Base-by-base conservation (phyloP, 1,139 yeast species). In the Nakaseomyces uthaithaninus region DNA sequence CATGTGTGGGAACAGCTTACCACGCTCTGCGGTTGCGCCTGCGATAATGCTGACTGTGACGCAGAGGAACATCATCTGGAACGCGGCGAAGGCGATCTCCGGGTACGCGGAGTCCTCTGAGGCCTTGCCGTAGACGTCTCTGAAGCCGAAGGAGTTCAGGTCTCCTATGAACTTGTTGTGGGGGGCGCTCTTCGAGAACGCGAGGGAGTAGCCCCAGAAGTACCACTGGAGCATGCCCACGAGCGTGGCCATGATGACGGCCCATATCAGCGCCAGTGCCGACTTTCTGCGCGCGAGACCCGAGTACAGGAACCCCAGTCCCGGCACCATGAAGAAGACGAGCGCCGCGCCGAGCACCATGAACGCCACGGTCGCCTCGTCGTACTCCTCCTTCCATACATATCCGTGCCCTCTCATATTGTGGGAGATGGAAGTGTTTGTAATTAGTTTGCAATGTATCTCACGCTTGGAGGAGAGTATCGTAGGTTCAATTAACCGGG, bases 1-100 rank as follows among this genome's bases (percentile, higher is more conserved):
- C 72, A 85, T 72, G 37, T 85, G 80, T 0, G 97, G 97, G 38
- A 86, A 67, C 40, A 91, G 73, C 37, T 96, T 69, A 42, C 97
- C 97, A 56, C 97, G 73, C 66, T 89, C 97, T 38, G 95, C 95
- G 39, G 83, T 75, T n/a, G 94, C 94, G 45, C 97, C 97, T 30
- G 91, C 86, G 47, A 87, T 67, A 67, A 91, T 89, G 44, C 95
- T 94, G 47, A 85, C 67, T 1, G 97, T 89, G 22, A 91, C 94
- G 48, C 93, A 76, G 55, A 86, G 70, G 61, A 91, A 91, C 79
- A 89, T 86, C 65, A 93, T 81, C 65, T 91, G 95, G 64, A 84
- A 91, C 34, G 78, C 66, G 9, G 95, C 86, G 67, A 76, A 89
- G 1, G 87, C 81, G 50, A 91, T 69, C 59, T 83, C 89, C 0